Percentiles rank a stretch among this genome's conserved stretches.
Conservation (phyloP, 2,329 filamentous ascomycete genomes). For the Elsinoe ampelina region DNA sequence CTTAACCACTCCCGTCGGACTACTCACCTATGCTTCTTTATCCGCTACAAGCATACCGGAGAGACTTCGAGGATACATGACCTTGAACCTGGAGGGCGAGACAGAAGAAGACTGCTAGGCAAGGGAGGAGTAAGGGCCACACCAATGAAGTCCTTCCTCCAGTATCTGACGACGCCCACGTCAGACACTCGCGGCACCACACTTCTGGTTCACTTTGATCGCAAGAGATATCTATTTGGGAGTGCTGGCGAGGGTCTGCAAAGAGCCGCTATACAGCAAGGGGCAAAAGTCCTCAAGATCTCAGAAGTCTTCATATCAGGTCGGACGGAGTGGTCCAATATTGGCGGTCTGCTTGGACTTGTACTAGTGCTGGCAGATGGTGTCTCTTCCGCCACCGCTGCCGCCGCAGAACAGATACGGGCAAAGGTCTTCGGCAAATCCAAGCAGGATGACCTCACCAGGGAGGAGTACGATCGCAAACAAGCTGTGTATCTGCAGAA, state of each 20-base stretch:
- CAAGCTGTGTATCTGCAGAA: constrained; percentile 23
- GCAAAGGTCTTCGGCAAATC: constrained; percentile 24
- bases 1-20: background rate
- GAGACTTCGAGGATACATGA: background rate
- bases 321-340: constrained; percentile 61
- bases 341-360: constrained; percentile 76
- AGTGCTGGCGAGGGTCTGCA: constrained; percentile 77
- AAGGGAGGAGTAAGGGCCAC: background rate
- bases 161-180: constrained; percentile 73
- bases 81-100: background rate
- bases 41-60: background rate
- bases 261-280: constrained; percentile 61
- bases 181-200: constrained; percentile 77
- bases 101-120: background rate
- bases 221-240: constrained; percentile 77
- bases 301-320: constrained; percentile 79
- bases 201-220: constrained; percentile 69
- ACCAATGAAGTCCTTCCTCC: constrained; percentile 62
- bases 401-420: constrained; percentile 35
- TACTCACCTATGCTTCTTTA: background rate
- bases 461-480: constrained; percentile 17
- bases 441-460: constrained; percentile 24
- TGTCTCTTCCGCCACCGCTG: constrained; percentile 38
- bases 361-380: constrained; percentile 74
- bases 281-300: constrained; percentile 54